Evolutionary conservation across 2,329 filamentous ascomycete species (phyloP).

Genomic region (Fusarium sp.): DNA sequence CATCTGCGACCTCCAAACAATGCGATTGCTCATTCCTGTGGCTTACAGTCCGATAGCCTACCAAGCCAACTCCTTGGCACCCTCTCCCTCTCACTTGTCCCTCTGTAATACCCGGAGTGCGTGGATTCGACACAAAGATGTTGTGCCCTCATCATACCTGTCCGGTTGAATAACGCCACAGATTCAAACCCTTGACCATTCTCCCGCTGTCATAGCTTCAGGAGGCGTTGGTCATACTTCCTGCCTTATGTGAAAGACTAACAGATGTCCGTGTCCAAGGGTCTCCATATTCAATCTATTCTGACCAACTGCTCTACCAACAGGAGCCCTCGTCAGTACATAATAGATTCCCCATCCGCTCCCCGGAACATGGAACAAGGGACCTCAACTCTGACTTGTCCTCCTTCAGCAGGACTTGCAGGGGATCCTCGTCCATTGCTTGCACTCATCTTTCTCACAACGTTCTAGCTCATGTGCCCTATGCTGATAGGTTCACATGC

Average conservation of each 20-base stretch:
- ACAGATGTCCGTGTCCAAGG: background rate
- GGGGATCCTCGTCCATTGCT: slow-evolving; percentile 39
- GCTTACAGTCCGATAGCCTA: background rate
- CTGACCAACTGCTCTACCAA: background rate
- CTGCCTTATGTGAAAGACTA: background rate
- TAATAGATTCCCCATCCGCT: slow-evolving; percentile 11
- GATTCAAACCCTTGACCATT: slow-evolving; percentile 23
- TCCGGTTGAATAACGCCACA: slow-evolving; percentile 18
- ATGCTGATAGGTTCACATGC: background rate
- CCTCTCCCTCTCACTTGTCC: background rate
- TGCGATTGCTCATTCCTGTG: background rate
- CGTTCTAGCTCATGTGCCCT: slow-evolving; percentile 20
- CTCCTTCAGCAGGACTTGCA: slow-evolving; percentile 16
- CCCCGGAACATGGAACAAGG: slow-evolving; percentile 11
- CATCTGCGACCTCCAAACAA: background rate
- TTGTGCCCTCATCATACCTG: slow-evolving; percentile 13
- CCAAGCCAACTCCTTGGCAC: background rate
- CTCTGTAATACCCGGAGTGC: slow-evolving; percentile 7
- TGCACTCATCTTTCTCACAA: slow-evolving; percentile 21
- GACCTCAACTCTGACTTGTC: slow-evolving; percentile 10
- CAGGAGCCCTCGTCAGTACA: background rate
- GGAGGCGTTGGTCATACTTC: slow-evolving; percentile 13
- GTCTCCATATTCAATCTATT: background rate
- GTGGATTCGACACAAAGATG: slow-evolving; percentile 27
- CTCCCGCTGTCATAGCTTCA: slow-evolving; percentile 27